Percentiles rank a stretch among this genome's conserved stretches.
Evolutionary conservation across 257 asterid species (phyloP).

Genomic region (Hygrophila difformis): DNA sequence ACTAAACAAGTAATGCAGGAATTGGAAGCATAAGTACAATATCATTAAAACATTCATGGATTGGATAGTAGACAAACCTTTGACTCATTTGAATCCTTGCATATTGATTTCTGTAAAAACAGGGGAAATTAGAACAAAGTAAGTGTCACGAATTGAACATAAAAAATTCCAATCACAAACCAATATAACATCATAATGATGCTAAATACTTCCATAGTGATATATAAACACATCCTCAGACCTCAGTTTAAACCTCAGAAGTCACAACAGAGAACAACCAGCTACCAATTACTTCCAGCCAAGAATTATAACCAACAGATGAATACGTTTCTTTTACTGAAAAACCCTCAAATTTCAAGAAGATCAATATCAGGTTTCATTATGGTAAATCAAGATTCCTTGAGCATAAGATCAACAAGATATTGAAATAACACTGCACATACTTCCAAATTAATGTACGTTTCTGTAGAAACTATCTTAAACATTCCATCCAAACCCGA

Average conservation of each 20-base stretch:
- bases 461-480: constrained; percentile 8
- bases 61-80: constrained; percentile 43
- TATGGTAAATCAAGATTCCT: too few relatives aligned
- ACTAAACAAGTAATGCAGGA: constrained; percentile 4
- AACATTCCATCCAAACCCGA: not conserved
- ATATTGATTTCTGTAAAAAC: constrained; percentile 66
- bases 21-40: not conserved
- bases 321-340: too few relatives aligned
- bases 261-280: not conserved
- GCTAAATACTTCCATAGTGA: not conserved
- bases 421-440: not conserved
- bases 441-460: not conserved
- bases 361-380: too few relatives aligned
- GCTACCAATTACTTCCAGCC: too few relatives aligned
- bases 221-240: not conserved
- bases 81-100: constrained; percentile 63
- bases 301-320: not conserved
- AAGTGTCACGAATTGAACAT: too few relatives aligned
- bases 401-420: too few relatives aligned
- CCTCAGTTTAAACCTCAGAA: not conserved
- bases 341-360: too few relatives aligned
- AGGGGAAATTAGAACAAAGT: constrained; percentile 15
- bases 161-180: too few relatives aligned
- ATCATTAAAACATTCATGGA: constrained; percentile 4
- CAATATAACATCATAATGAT: not conserved